These are phyloP conservation scores for Lizonia empirigonia DNA, from an alignment of 2,329 filamentous ascomycete genomes.

Conservation along the genomic window DNA sequence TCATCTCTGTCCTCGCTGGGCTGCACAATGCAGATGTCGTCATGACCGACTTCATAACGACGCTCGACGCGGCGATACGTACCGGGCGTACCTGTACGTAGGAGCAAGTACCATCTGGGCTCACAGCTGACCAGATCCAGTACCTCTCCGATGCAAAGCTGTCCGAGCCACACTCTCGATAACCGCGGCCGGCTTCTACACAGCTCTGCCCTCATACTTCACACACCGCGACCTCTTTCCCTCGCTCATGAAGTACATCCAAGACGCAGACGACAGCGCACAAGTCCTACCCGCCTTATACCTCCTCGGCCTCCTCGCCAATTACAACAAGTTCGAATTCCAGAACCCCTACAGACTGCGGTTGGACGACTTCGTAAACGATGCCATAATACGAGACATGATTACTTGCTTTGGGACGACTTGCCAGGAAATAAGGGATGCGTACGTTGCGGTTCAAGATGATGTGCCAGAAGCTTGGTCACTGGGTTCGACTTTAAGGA, in stretches of 20 bases:
- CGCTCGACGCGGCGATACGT: slow-evolving; percentile 81
- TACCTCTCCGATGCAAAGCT: slow-evolving; percentile 77
- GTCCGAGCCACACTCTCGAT: slow-evolving; percentile 81
- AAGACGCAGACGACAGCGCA: slow-evolving; percentile 71
- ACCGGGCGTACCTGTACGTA: slow-evolving; percentile 72
- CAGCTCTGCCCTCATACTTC: slow-evolving; percentile 90
- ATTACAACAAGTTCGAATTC: slow-evolving; percentile 99
- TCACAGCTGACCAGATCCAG: slow-evolving; percentile 50
- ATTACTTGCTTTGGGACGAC: slow-evolving; percentile 75
- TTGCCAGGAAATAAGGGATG: slow-evolving; percentile 69
- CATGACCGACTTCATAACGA: slow-evolving; percentile 85
- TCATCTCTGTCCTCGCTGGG: slow-evolving; percentile 87
- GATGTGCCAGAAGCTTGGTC: slow-evolving; percentile 91
- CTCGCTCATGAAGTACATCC: slow-evolving; percentile 90
- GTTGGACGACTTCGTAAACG: slow-evolving; percentile 94
- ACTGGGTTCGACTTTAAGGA: slow-evolving; percentile 76
- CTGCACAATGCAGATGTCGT: slow-evolving; percentile 85
- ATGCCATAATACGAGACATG: slow-evolving; percentile 81
- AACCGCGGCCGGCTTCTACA: slow-evolving; percentile 93
- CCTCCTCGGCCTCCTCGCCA: slow-evolving; percentile 83
- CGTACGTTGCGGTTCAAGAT: slow-evolving; percentile 85
- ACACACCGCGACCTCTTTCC: slow-evolving; percentile 94
- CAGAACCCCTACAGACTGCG: slow-evolving; percentile 94
- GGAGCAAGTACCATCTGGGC: background rate
- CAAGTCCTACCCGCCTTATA: slow-evolving; percentile 74